Base-by-base conservation (phyloP, 352 stramenopile species). In the Phytophthora quininea region DNA sequence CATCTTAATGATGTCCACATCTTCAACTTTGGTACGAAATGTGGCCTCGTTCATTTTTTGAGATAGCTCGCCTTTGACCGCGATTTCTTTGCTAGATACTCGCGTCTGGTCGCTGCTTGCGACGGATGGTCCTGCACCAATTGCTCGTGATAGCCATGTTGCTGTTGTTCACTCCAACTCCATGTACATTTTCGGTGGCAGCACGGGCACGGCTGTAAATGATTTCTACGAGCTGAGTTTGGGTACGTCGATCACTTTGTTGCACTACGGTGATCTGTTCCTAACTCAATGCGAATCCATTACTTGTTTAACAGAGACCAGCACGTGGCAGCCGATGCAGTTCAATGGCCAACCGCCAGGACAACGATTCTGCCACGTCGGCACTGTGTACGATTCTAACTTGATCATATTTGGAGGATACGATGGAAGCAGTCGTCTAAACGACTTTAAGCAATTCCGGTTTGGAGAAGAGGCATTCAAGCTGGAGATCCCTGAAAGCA, bases 341-440 rank as follows among this genome's bases (percentile, higher is more conserved):
- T 93, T 89, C 54, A 92, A 93, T 9, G 86, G 88, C 6, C 84
- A 88, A 33, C 76, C 88, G 4, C 95, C 95, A 24, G 92, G 91
- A 9, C 91, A 98, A 74, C 89, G 97, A 29, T 99, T 99, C 69
- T 99, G 97, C 70, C 97, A 99, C 67, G 96, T 98, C 14, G 97
- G 86, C 2, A 91, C 89, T 24, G 86, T 98, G 24, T 93, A 98
- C 67, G 90, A 98, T 61, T 88, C 92, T 53, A 94, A 76, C 11
- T 76, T 99, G 37, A 98, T 98, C 67, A 86, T 99, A 29, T 99
- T 97, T 61, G 91, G 91, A 49, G 96, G 97, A 2, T 99, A 99
- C 75, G 96, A 99, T 76, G 97, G 97, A 48, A 94, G 89, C 45
- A 93, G 84, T 60, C 90, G 97, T 8, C 77, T 99, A 14, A 98